phyloP scores from a whole-genome alignment of 1,284 basidiomycete species.

The Coniophora puteana region DNA sequence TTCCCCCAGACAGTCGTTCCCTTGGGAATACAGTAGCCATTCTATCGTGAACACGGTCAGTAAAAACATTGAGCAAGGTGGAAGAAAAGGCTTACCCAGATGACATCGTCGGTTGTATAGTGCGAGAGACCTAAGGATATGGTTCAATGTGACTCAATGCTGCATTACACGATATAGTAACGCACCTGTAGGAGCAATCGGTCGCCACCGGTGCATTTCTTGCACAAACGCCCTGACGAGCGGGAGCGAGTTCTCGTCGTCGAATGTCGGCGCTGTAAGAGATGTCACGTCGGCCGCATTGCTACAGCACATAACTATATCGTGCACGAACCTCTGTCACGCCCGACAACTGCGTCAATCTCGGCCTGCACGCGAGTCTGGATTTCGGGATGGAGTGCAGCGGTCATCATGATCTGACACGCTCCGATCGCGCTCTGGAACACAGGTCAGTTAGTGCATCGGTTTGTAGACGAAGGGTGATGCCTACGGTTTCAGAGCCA shows the following conservation, averaged over 20 bases:
- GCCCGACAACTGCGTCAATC: constrained; percentile 33
- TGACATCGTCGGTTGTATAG: constrained; percentile 30
- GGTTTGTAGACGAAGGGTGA: not conserved
- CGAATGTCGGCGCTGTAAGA: constrained; percentile 29
- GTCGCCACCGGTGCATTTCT: constrained; percentile 38
- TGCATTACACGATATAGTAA: no score
- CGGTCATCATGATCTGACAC: constrained; percentile 36
- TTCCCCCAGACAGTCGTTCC: constrained; percentile 31
- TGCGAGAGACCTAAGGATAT: constrained; percentile 25
- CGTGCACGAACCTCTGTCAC: constrained; percentile 22
- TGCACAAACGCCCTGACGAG: constrained; percentile 32
- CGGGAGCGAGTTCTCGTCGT: constrained; percentile 28
- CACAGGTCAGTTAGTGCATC: not conserved
- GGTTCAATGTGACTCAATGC: no score
- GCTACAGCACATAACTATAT: not conserved
- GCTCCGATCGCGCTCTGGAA: constrained; percentile 34
- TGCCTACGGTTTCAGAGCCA: constrained; percentile 29
- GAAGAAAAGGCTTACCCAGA: constrained; percentile 22
- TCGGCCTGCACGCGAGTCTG: constrained; percentile 36
- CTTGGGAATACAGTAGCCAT: constrained; percentile 30
- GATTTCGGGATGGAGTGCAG: constrained; percentile 33
- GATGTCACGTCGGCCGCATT: not conserved
- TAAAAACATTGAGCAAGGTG: not conserved
- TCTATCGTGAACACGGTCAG: not conserved
- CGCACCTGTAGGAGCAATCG: constrained; percentile 19